phyloP scores from a whole-genome alignment of 345 rosid species.

The Melaleuca quinquenervia region DNA sequence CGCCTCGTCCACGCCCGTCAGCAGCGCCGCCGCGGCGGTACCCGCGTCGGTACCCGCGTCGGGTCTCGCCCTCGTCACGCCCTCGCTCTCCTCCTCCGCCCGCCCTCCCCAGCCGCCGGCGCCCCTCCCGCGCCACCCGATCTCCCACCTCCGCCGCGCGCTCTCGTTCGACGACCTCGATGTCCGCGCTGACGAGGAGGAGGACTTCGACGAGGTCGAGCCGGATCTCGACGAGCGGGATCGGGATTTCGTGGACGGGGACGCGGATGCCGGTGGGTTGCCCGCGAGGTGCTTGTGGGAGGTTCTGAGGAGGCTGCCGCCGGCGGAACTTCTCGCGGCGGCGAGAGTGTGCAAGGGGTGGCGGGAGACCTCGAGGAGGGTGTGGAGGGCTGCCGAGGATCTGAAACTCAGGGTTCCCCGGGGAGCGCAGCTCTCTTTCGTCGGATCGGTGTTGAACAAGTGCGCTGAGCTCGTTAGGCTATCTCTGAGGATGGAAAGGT shows the following conservation, averaged over 20 bases:
- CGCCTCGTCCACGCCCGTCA: slow-evolving; percentile 10
- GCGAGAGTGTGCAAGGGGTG: slow-evolving; percentile 83
- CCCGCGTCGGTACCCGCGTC: neutral
- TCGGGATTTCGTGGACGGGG: slow-evolving; percentile 1
- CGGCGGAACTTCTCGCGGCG: slow-evolving; percentile 57
- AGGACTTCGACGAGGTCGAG: slow-evolving; percentile 22
- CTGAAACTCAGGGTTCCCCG: slow-evolving; percentile 66
- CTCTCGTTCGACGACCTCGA: slow-evolving; percentile 75
- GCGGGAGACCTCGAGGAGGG: slow-evolving; percentile 64
- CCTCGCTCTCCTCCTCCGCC: neutral
- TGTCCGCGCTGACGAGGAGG: slow-evolving; percentile 20
- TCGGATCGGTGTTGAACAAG: slow-evolving; percentile 80
- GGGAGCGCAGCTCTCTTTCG: slow-evolving; percentile 54
- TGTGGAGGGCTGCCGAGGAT: slow-evolving; percentile 91
- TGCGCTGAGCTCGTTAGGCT: slow-evolving; percentile 68
- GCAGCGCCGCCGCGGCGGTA: slow-evolving; percentile 5
- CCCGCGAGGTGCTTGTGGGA: slow-evolving; percentile 65
- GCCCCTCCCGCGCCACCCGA: slow-evolving; percentile 35
- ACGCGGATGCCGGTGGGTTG: slow-evolving; percentile 20
- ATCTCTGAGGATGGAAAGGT: slow-evolving; percentile 80
- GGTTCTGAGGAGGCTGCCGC: slow-evolving; percentile 69
- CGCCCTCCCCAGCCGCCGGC: neutral
- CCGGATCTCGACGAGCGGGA: neutral
- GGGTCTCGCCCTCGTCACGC: neutral
- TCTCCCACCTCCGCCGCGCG: slow-evolving; percentile 67